These are phyloP conservation scores for Cercospora janseana DNA, from an alignment of 2,329 filamentous ascomycete species.

Conservation along the genomic window DNA sequence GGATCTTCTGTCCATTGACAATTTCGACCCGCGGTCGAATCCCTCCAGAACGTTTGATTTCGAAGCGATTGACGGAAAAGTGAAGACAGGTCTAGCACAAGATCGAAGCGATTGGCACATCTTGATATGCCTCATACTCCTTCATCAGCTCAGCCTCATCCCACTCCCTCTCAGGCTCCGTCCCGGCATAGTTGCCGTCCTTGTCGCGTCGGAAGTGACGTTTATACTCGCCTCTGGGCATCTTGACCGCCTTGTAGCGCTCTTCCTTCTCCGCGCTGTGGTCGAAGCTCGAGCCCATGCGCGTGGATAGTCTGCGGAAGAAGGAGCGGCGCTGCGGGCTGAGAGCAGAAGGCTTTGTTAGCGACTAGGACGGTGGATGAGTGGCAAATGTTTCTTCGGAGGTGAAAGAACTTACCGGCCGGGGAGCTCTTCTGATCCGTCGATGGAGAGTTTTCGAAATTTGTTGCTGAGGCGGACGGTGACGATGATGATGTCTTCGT, in stretches of 20 bases:
- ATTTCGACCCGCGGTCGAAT: no score
- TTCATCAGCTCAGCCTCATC: conserved; percentile 27
- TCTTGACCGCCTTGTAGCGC: conserved; percentile 33
- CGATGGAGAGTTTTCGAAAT: conserved; percentile 21
- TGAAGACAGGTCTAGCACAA: conserved; percentile 13
- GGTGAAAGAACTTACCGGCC: conserved; percentile 15
- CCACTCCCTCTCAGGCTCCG: conserved; percentile 34
- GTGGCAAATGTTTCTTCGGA: no score
- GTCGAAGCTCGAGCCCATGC: conserved; percentile 20
- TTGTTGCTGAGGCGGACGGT: conserved; percentile 27
- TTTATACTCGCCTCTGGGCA: conserved; percentile 35
- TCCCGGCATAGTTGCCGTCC: conserved; percentile 33
- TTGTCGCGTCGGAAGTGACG: conserved; percentile 29
- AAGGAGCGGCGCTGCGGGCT: conserved; percentile 31
- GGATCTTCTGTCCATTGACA: no score
- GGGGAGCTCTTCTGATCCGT: conserved; percentile 25
- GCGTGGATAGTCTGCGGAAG: conserved; percentile 32
- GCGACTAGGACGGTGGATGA: no score
- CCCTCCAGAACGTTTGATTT: no score
- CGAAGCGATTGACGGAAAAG: no score
- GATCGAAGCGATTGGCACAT: conserved; percentile 21
- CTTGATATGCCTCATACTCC: conserved; percentile 31
- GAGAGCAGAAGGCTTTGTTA: not conserved
- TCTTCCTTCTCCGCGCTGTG: conserved; percentile 24
- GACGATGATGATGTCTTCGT: conserved; percentile 34